Base-by-base conservation (phyloP, 257 asterid species). In the Datura wrightii region DNA sequence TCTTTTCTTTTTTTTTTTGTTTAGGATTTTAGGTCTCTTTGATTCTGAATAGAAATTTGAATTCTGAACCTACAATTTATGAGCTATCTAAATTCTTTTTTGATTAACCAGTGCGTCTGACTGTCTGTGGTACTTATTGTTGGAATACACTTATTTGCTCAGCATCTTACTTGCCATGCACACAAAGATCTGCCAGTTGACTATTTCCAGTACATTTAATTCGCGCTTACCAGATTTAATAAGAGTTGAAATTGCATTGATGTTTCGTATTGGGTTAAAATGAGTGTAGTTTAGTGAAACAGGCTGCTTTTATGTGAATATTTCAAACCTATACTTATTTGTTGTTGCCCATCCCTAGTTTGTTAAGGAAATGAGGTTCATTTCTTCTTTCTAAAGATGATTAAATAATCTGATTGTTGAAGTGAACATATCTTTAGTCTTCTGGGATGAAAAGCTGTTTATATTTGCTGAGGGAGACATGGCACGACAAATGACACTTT, bases 401-500 rank as follows among this genome's bases (percentile, higher is more conserved):
- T 31, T 31, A 52, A 78, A 52, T 52, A 31, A 52, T 55, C 44
- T 52, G 82, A 78, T 31, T 36, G 46, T 52, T 53, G 48, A 31
- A 52, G 34, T 78, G 82, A 53, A 78, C 18, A 9, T 71, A 44
- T 44, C 8, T 44, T 39, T 52, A 6, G 41, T 60, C 24, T 74
- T 13, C 39, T 44, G 56, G 11, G 16, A 46, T 72, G 80, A n/a
- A 72, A 70, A 44, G 2, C 39, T 3, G 1, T 74, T 46, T 74
- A 74, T 48, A 78, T 78, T 24, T 78, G 48, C 8, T 50, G 63
- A 53, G 1, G 63, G 63, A 52, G 34, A 78, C 15, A 1, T 34
- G 48, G 82, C 31, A 31, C 53, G 56, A 18, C 31, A 69, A 69
- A 52, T 37, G 80, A 83, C 63, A n/a, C 39, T 83, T 74, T 16